Evolutionary conservation across 768 basidiomycete genomes (phyloP).

Genomic region (Tephrocybe rancida): DNA sequence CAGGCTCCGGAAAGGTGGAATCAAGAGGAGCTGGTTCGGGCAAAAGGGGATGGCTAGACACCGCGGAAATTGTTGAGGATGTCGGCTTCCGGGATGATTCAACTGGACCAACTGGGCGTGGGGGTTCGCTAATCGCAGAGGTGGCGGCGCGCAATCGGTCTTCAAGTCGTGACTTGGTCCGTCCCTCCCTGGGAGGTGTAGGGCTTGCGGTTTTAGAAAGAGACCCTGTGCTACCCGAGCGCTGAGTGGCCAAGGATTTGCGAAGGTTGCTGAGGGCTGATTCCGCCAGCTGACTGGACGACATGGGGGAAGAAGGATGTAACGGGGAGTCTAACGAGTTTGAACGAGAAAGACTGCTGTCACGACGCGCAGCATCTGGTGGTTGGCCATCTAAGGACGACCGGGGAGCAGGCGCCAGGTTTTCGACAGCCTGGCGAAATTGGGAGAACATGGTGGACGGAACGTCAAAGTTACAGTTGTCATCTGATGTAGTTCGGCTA

Average conservation of each 20-base stretch:
- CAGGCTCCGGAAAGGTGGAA: constrained; percentile 16
- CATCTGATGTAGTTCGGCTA: not conserved
- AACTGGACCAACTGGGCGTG: constrained; percentile 46
- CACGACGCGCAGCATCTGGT: constrained; percentile 21
- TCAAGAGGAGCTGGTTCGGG: constrained; percentile 45
- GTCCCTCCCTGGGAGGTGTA: constrained; percentile 19
- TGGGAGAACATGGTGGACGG: constrained; percentile 67
- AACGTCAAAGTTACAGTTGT: not conserved
- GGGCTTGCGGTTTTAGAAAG: constrained; percentile 17
- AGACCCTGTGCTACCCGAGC: constrained; percentile 40
- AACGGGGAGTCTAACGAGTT: constrained; percentile 34
- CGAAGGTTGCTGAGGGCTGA: constrained; percentile 61
- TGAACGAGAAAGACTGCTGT: constrained; percentile 29
- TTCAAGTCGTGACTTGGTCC: constrained; percentile 64
- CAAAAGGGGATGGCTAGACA: constrained; percentile 36
- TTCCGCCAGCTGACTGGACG: constrained; percentile 62
- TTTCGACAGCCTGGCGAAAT: constrained; percentile 74
- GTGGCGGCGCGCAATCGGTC: constrained; percentile 73
- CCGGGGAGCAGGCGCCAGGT: constrained; percentile 54
- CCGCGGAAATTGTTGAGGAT: constrained; percentile 30
- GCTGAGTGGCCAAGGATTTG: constrained; percentile 61
- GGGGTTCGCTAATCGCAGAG: constrained; percentile 59
- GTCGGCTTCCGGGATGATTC: constrained; percentile 41
- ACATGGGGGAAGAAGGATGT: constrained; percentile 34
- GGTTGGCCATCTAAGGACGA: constrained; percentile 31